phyloP scores from a whole-genome alignment of 495 filamentous ascomycete species.

The Penicillium alfredii region DNA sequence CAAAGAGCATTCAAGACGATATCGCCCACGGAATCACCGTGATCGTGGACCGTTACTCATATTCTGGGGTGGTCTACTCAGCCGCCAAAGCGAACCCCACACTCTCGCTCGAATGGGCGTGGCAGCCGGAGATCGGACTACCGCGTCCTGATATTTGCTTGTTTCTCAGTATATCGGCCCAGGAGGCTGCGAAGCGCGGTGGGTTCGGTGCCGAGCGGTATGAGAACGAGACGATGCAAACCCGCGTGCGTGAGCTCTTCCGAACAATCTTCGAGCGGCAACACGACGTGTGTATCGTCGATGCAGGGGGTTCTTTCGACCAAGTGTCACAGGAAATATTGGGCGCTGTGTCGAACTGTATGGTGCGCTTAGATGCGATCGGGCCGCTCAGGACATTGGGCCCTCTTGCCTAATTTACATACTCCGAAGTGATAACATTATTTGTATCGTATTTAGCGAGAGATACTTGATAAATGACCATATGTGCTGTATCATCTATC shows the following conservation, averaged over 20 bases:
- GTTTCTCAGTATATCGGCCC: constrained; percentile 74
- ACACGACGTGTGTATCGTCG: constrained; percentile 37
- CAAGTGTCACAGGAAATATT: constrained; percentile 56
- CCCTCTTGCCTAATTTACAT: constrained; percentile 43
- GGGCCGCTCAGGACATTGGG: constrained; percentile 37
- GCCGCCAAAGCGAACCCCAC: constrained; percentile 76
- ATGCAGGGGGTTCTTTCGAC: constrained; percentile 49
- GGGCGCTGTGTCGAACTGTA: constrained; percentile 46
- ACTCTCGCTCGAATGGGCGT: constrained; percentile 70
- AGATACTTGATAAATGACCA: too few relatives aligned
- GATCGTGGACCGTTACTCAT: constrained; percentile 88
- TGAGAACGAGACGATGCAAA: constrained; percentile 79
- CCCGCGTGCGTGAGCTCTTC: constrained; percentile 70
- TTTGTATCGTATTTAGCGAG: too few relatives aligned
- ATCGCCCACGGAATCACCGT: constrained; percentile 64
- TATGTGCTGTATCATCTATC: too few relatives aligned
- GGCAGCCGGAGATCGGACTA: constrained; percentile 76
- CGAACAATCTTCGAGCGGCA: constrained; percentile 36
- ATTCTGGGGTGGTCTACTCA: constrained; percentile 90
- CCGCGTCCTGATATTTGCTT: constrained; percentile 83
- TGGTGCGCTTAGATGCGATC: constrained; percentile 31
- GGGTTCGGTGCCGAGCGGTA: constrained; percentile 88
- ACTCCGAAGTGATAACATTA: too few relatives aligned
- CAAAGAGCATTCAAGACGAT: constrained; percentile 55
- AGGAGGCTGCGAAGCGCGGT: constrained; percentile 65